Base-by-base conservation (phyloP, 371 early-diverging fungal species). In the Mucor piriformis region DNA sequence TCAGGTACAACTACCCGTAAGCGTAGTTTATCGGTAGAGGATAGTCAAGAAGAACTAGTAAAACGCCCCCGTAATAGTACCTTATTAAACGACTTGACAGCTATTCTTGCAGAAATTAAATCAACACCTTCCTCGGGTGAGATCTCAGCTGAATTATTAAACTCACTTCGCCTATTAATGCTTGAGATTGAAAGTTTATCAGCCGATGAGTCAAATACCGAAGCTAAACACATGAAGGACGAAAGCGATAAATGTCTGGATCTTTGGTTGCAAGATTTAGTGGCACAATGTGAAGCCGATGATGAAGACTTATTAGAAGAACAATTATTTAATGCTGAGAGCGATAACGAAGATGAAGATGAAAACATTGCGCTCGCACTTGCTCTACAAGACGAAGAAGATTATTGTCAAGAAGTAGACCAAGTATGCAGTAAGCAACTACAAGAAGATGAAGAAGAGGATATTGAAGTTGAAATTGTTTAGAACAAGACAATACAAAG, bases 181-280 rank as follows among this genome's bases (percentile, higher is more conserved):
- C 50, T 73, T 13, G 69, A 73, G 54, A 76, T 76, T 50, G 77
- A 76, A 35, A 62, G 53, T 2, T 25, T 73, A 29, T 73, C 74
- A 34, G 48, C 74, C 7, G 77, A 76, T 53, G 64, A 71, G 48
- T 58, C 69, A 5, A 71, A 76, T 34, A 37, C 52, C 12, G 71
- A 71, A 52, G 77, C 71, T 5, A 56, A 58, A 35, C 57, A 63
- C 25, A 63, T 76, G 55, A 70, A 65, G 55, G 67, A 69, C 35
- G 72, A 76, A 32, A 71, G 67, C 24, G 77, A 76, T 35, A 59
- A 66, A n/a, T 76, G 64, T 32, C 50, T 76, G n/a, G 77, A 73
- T 50, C 16, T 63, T 34, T 76, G 77, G 77, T 71, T 76, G 42
- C 73, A 76, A 43, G 74, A 76, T 35, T 40, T 76, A 37, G 57